These are phyloP conservation scores for Boletus edulis DNA, from an alignment of 768 basidiomycete genomes.

Conservation along the genomic window DNA sequence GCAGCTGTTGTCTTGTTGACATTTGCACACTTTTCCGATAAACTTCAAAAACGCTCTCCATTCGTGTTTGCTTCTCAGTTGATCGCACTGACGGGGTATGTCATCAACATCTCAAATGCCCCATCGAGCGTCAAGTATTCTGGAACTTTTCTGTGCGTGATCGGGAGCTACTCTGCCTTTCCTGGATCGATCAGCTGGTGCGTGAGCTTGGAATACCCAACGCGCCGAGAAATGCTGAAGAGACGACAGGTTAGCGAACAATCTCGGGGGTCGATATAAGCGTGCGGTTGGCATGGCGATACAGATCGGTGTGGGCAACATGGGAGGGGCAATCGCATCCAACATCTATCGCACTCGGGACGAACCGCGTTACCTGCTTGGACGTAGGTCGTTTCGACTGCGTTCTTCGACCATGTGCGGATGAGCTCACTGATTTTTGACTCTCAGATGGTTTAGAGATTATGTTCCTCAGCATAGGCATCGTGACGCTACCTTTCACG, in stretches of 20 bases:
- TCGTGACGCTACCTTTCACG: not conserved
- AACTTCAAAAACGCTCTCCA: not conserved
- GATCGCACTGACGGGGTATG: not conserved
- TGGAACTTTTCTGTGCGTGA: slow-evolving; percentile 1
- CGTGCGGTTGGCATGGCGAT: not conserved
- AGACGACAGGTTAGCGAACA: not conserved
- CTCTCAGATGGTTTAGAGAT: not conserved
- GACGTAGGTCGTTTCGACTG: not conserved
- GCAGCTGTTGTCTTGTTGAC: not conserved
- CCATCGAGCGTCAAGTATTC: not conserved
- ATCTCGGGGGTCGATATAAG: not conserved
- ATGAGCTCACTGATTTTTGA: not conserved
- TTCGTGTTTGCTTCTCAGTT: not conserved
- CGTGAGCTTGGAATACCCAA: not conserved
- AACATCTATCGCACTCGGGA: not conserved
- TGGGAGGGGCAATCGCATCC: not conserved
- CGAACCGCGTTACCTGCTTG: not conserved
- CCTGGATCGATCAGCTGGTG: slow-evolving; percentile 2
- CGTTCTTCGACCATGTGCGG: not conserved
- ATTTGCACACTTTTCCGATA: not conserved
- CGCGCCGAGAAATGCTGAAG: not conserved
- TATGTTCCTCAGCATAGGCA: slow-evolving; percentile 1
- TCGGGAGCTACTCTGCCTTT: not conserved
- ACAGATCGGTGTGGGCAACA: not conserved
- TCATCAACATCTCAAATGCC: not conserved